Conservation (phyloP, 2,329 filamentous ascomycete species). For the Cladophialophora chaetospira region DNA sequence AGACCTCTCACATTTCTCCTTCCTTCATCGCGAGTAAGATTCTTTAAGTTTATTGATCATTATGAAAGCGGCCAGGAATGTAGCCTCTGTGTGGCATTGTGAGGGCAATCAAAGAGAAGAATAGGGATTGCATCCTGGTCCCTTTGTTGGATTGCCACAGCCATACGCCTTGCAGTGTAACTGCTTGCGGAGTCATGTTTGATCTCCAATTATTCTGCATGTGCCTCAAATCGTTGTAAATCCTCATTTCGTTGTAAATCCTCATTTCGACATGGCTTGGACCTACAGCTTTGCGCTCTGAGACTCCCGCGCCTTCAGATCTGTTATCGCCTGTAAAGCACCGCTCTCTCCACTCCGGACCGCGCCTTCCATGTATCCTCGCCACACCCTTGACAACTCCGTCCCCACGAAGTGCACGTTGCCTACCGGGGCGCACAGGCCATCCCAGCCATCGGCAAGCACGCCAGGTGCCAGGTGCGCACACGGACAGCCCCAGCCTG, state of each 20-base stretch:
- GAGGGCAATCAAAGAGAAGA: too few relatives aligned
- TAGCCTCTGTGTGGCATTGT: too few relatives aligned
- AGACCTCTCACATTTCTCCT: background rate
- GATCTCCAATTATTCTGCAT: background rate
- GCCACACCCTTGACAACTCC: slow-evolving; percentile 56
- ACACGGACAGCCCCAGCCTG: slow-evolving; percentile 47
- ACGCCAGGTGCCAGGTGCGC: slow-evolving; percentile 44
- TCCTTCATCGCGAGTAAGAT: background rate
- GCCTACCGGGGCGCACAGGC: slow-evolving; percentile 41
- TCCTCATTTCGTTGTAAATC: background rate
- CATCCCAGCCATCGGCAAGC: slow-evolving; percentile 38
- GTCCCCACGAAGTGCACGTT: slow-evolving; percentile 58
- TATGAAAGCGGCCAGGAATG: too few relatives aligned
- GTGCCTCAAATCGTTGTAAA: background rate
- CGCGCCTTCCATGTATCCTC: slow-evolving; percentile 63
- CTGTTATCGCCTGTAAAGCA: slow-evolving; percentile 44
- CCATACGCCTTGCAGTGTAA: too few relatives aligned
- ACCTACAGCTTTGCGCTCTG: slow-evolving; percentile 17
- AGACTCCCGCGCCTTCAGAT: slow-evolving; percentile 35
- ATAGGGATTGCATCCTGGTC: too few relatives aligned
- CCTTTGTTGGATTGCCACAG: too few relatives aligned
- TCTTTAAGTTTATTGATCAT: too few relatives aligned
- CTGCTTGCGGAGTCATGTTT: too few relatives aligned
- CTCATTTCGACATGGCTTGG: background rate
- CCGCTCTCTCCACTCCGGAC: slow-evolving; percentile 53